Percentiles rank a stretch among this genome's conserved stretches.
Conservation (phyloP, 2,329 filamentous ascomycete genomes). For the Coniochaeta prunicola region DNA sequence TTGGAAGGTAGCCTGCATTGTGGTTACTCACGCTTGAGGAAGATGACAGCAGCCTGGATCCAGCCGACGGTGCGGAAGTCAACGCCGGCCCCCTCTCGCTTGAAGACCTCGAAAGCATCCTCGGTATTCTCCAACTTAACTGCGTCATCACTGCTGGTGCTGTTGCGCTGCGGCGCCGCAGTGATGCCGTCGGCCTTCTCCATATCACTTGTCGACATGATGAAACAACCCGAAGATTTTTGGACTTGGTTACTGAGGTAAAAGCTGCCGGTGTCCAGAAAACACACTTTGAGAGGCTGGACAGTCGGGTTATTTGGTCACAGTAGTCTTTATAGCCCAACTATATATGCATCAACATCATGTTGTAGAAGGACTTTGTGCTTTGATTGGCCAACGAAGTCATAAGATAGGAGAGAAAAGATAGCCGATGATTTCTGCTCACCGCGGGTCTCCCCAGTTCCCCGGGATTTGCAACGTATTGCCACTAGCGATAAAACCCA, state of each 20-base stretch:
- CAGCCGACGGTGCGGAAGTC: conserved; percentile 41
- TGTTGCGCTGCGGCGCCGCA: conserved; percentile 10
- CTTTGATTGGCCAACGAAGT: background rate
- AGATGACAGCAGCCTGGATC: conserved; percentile 39
- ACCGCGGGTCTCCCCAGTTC: background rate
- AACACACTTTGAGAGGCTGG: background rate
- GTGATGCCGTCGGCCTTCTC: conserved; percentile 11
- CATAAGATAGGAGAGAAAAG: background rate
- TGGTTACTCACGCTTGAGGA: conserved; percentile 28
- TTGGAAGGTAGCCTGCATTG: background rate
- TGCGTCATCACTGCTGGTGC: conserved; percentile 14
- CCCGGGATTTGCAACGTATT: background rate
- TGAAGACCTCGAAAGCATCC: conserved; percentile 34
- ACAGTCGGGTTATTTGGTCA: background rate
- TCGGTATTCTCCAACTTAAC: conserved; percentile 16
- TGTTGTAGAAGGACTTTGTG: background rate
- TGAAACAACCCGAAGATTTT: background rate
- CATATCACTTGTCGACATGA: background rate
- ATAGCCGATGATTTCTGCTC: background rate
- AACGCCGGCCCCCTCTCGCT: conserved; percentile 31
- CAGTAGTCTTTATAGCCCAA: background rate
- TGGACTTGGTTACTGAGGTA: background rate
- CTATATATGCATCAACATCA: background rate
- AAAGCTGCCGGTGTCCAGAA: conserved; percentile 17
- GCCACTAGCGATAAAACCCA: background rate